phyloP scores from a whole-genome alignment of 768 basidiomycete species.

The Tulasnella sp. region DNA sequence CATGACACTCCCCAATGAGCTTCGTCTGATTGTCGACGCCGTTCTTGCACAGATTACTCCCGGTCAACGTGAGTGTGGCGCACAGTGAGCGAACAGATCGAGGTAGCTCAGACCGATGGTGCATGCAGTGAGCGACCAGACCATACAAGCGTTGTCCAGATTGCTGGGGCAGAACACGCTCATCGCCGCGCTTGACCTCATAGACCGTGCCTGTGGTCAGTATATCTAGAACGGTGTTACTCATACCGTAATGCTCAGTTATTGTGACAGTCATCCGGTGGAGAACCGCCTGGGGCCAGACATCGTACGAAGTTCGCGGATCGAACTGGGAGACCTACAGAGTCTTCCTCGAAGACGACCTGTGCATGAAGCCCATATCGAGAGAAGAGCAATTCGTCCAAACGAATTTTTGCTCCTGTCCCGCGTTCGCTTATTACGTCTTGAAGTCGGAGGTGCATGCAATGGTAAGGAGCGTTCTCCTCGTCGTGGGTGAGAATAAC shows the following conservation, averaged over 20 bases:
- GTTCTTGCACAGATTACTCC: not conserved
- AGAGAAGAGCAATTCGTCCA: slow-evolving; percentile 20
- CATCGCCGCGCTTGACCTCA: slow-evolving; percentile 68
- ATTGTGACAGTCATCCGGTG: slow-evolving; percentile 55
- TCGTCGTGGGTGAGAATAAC: not conserved
- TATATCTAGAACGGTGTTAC: not conserved
- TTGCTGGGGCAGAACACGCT: slow-evolving; percentile 34
- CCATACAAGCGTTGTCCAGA: slow-evolving; percentile 20
- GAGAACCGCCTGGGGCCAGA: slow-evolving; percentile 52
- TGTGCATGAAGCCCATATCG: not conserved
- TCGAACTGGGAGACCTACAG: slow-evolving; percentile 38
- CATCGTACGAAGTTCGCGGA: slow-evolving; percentile 64
- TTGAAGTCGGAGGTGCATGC: slow-evolving; percentile 56
- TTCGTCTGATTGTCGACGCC: not conserved
- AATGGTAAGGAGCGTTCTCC: slow-evolving; percentile 47
- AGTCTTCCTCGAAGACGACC: not conserved
- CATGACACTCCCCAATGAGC: slow-evolving; percentile 11
- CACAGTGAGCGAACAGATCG: not conserved
- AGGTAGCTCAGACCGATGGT: not conserved
- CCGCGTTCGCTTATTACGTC: slow-evolving; percentile 64
- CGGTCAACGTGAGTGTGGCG: not conserved
- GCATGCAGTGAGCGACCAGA: slow-evolving; percentile 22
- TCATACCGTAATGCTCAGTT: not conserved
- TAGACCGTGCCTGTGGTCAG: slow-evolving; percentile 64
- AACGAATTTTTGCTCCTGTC: slow-evolving; percentile 64